These are phyloP conservation scores for Citrullus amarus DNA, from an alignment of 306 rosid species.

Conservation along the genomic window DNA sequence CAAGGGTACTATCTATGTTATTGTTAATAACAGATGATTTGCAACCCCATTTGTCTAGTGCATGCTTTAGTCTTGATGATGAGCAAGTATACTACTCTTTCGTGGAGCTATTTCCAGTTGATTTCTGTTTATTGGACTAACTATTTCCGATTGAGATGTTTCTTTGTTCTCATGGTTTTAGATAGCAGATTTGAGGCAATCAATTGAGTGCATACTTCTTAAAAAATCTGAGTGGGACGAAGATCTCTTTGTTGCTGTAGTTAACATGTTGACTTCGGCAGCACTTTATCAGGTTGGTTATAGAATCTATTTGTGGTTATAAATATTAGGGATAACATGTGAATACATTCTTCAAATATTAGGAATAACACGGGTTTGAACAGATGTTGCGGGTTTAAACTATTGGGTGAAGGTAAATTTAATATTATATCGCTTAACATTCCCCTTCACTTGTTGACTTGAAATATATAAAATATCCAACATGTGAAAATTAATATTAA, in stretches of 20 bases:
- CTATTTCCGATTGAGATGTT: slow-evolving; percentile 2
- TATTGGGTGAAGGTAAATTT: too few relatives aligned
- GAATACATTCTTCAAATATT: not conserved
- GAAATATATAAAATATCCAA: too few relatives aligned
- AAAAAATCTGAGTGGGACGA: slow-evolving; percentile 53
- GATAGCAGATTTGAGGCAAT: slow-evolving; percentile 52
- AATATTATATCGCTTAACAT: too few relatives aligned
- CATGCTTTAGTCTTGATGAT: slow-evolving; percentile 58
- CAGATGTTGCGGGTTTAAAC: too few relatives aligned
- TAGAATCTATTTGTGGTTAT: not conserved
- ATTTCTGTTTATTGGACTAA: slow-evolving; percentile 1
- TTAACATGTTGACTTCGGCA: slow-evolving; percentile 65
- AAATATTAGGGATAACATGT: not conserved
- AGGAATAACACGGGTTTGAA: not conserved
- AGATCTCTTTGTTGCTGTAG: slow-evolving; percentile 64
- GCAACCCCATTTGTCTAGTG: slow-evolving; percentile 47
- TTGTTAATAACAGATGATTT: slow-evolving; percentile 44
- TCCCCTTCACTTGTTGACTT: too few relatives aligned
- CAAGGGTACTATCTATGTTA: slow-evolving; percentile 55
- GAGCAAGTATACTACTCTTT: slow-evolving; percentile 41
- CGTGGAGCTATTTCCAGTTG: not conserved
- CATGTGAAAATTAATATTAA: too few relatives aligned
- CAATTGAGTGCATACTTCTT: slow-evolving; percentile 41
- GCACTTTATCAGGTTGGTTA: slow-evolving; percentile 66
- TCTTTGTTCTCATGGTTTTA: slow-evolving; percentile 20